phyloP scores from a whole-genome alignment of 2,329 filamentous ascomycete species.

The Pestalotiopsis sp. region DNA sequence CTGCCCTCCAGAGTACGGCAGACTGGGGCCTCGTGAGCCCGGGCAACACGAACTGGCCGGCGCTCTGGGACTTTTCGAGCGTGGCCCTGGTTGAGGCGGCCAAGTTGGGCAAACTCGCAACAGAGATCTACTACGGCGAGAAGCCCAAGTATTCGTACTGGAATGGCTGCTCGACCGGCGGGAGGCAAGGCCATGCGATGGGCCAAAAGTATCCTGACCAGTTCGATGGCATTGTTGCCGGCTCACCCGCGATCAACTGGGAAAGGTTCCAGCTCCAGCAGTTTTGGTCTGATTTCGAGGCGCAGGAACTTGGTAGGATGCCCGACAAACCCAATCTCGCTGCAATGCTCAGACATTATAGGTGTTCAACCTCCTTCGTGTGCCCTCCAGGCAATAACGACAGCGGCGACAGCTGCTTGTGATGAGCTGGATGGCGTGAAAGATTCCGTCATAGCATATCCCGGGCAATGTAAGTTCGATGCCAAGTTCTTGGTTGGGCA shows the following conservation, averaged over 20 bases:
- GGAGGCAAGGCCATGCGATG: conserved; percentile 57
- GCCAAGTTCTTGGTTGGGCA: not conserved
- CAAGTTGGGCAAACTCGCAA: not conserved
- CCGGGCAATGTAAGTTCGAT: conserved; percentile 6
- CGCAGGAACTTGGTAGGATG: not conserved
- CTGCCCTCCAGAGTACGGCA: not conserved
- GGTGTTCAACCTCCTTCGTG: not conserved
- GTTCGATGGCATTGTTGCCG: conserved; percentile 59
- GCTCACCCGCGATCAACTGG: conserved; percentile 39
- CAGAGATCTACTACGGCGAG: conserved; percentile 1
- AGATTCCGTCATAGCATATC: conserved; percentile 38
- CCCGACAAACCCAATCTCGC: not conserved
- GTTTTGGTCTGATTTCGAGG: conserved; percentile 5
- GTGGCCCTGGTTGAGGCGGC: conserved; percentile 4
- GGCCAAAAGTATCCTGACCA: conserved; percentile 55
- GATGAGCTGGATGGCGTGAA: conserved; percentile 41
- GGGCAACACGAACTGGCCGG: conserved; percentile 7
- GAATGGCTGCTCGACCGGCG: conserved; percentile 60
- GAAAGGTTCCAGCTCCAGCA: not conserved
- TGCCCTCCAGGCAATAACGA: not conserved
- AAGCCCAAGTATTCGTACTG: conserved; percentile 45
- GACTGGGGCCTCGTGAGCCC: conserved; percentile 9
- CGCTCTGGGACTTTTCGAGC: conserved; percentile 6
- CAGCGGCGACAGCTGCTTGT: conserved; percentile 25
- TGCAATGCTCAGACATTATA: not conserved